Evolutionary conservation across 1,284 basidiomycete genomes (phyloP), one percentile per base, ranked within the genome.

Genomic region (Moniliophthora roreri): DNA sequence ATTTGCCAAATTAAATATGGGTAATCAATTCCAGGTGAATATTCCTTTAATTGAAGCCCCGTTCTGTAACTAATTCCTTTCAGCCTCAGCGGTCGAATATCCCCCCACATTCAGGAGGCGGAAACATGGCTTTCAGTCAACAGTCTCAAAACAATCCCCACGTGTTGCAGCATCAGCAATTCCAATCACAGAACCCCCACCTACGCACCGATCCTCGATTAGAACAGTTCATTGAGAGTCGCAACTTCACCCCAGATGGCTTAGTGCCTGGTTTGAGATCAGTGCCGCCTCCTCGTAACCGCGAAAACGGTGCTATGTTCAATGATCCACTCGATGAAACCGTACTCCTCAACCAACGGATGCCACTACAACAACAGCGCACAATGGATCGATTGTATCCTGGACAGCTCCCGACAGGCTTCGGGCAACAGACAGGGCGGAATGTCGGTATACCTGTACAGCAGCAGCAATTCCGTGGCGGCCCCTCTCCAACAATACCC

Each of bases 251-350:
- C 26, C 87, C 90, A 8, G 88, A 92, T 68, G 87, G 87, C 32
- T 82, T 92, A 78, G 89, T 92, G 9, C 90, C 89, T 38, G 89
- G 90, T 15, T 75, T 92, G 32, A 83, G 89, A 40, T 79, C 85
- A 36, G 77, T 75, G 18, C 81, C 79, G 44, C 80, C 81, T 42
- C 78, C 81, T 52, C 79, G 87, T 51, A 77, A 70, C 61, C 75
- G 86, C 41, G 87, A 89, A 52, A 76, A 74, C 53, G 71, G 69
- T 9, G 69, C 73, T 4, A 72, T 85, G 55, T 88, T 81, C 63
- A 68, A 77, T 39, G 86, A 88, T 37, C 71, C 76, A 20, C 60
- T 81, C 21, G 87, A 89, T 40, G 89, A 91, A 34, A 66, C 77
- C 0, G 61, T 84, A 26, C 79, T 82, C 52, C 82, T 84, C 64